Evolutionary conservation across 2,329 filamentous ascomycete genomes (phyloP).

Genomic region (Plectosphaerella cucumerina): DNA sequence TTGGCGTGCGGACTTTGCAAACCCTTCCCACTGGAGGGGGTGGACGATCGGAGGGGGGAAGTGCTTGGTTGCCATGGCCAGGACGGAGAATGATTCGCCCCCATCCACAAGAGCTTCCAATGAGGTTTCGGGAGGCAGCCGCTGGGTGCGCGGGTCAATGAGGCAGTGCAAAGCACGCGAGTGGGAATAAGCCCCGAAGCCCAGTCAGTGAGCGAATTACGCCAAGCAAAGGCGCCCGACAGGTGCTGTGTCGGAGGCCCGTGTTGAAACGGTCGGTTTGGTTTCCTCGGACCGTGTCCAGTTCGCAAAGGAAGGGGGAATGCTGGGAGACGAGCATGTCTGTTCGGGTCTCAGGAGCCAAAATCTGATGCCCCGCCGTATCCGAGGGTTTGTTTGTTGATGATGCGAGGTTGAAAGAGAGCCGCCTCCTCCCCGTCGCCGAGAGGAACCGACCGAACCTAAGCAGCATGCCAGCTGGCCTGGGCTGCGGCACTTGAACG

Average conservation of each 20-base stretch:
- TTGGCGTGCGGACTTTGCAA: not conserved
- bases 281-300: not conserved
- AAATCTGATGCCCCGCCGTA: not conserved
- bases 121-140: not conserved
- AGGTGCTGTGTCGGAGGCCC: not conserved
- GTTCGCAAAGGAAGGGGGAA: too few species aligned
- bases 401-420: not conserved
- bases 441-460: too few species aligned
- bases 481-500: too few species aligned
- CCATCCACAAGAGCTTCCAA: not conserved
- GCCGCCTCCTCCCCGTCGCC: not conserved
- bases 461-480: too few species aligned
- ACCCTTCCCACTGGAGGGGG: not conserved
- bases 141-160: not conserved
- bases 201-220: not conserved
- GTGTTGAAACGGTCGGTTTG: not conserved
- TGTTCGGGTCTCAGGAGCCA: not conserved
- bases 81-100: not conserved
- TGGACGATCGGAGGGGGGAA: not conserved
- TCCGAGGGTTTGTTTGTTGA: not conserved
- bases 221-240: not conserved
- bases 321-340: not conserved
- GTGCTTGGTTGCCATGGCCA: not conserved
- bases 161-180: slow-evolving; percentile 1
- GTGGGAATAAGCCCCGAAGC: not conserved